phyloP scores from a whole-genome alignment of 2,329 filamentous ascomycete species.

The Colletotrichum simmondsii region DNA sequence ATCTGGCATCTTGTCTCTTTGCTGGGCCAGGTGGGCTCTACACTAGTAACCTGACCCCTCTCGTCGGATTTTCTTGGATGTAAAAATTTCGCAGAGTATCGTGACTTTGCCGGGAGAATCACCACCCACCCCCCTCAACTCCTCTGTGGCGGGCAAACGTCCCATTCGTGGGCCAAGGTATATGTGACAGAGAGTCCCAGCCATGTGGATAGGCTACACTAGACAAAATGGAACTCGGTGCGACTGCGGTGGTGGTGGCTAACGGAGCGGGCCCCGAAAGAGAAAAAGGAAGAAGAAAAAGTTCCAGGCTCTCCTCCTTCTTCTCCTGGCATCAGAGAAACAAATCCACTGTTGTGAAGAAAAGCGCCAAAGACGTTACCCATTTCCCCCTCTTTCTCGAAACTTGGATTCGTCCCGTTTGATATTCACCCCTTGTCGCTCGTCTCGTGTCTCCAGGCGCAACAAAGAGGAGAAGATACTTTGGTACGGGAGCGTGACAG shows the following conservation, averaged over 20 bases:
- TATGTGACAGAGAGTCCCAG: constrained; percentile 1
- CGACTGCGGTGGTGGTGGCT: constrained; percentile 23
- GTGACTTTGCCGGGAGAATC: not conserved
- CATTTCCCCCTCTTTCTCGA: not conserved
- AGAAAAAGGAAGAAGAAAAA: not conserved
- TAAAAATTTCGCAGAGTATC: not conserved
- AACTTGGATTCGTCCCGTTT: not conserved
- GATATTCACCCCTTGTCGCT: constrained; percentile 7
- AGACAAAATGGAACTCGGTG: constrained; percentile 21
- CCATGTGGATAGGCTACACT: constrained; percentile 20
- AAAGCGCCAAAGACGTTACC: not conserved
- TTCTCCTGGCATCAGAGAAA: not conserved
- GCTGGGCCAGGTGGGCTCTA: not conserved
- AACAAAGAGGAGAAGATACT: constrained; percentile 1
- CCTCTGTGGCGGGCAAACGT: not conserved
- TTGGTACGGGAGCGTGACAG: not conserved
- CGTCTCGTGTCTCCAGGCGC: constrained; percentile 1
- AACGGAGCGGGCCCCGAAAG: constrained; percentile 3
- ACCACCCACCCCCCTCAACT: not conserved
- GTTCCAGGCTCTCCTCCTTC: constrained; percentile 25
- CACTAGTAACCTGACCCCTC: not conserved
- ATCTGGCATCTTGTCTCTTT: not conserved
- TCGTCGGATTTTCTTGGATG: not conserved
- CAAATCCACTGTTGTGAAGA: not conserved
- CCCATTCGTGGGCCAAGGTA: not conserved